These are phyloP conservation scores for Fusarium praegraminearum DNA, from an alignment of 2,329 filamentous ascomycete species.

Conservation along the genomic window DNA sequence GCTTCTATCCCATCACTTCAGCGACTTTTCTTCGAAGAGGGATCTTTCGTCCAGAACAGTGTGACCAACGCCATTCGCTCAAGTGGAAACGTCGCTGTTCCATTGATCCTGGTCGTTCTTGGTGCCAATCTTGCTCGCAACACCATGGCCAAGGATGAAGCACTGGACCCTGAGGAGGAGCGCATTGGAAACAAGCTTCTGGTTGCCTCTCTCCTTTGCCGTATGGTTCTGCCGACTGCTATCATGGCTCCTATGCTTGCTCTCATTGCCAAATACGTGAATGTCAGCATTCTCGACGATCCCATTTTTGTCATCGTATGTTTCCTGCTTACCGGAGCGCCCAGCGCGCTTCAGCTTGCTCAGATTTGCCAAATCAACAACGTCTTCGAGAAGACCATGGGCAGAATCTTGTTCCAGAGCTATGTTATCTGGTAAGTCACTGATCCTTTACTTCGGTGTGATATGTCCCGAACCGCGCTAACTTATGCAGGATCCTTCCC, in stretches of 20 bases:
- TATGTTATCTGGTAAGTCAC: slow-evolving; percentile 80
- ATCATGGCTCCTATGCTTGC: slow-evolving; percentile 94
- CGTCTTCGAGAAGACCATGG: slow-evolving; percentile 96
- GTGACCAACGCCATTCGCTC: slow-evolving; percentile 89
- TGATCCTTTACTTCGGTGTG: slow-evolving; percentile 17
- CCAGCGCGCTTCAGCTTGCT: slow-evolving; percentile 91
- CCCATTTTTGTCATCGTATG: slow-evolving; percentile 98
- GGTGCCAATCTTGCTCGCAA: slow-evolving; percentile 95
- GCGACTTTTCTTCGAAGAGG: slow-evolving; percentile 85
- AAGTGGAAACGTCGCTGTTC: slow-evolving; percentile 90
- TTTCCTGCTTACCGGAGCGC: slow-evolving; percentile 94
- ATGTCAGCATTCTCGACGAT: slow-evolving; percentile 94
- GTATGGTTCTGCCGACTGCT: slow-evolving; percentile 91
- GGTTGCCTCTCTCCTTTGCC: slow-evolving; percentile 84
- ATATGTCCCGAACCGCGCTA: slow-evolving; percentile 42
- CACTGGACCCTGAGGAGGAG: slow-evolving; percentile 77
- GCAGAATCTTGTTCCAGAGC: slow-evolving; percentile 92
- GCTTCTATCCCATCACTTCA: slow-evolving; percentile 89
- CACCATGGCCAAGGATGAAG: slow-evolving; percentile 77
- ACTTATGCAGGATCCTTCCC: slow-evolving; percentile 80
- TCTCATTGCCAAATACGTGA: slow-evolving; percentile 87
- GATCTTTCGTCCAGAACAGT: slow-evolving; percentile 91
- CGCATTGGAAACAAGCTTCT: slow-evolving; percentile 79
- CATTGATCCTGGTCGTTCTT: slow-evolving; percentile 92
- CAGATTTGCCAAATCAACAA: slow-evolving; percentile 99